Base-by-base conservation (phyloP, 2,329 filamentous ascomycete species). In the Rutstroemia sp. region DNA sequence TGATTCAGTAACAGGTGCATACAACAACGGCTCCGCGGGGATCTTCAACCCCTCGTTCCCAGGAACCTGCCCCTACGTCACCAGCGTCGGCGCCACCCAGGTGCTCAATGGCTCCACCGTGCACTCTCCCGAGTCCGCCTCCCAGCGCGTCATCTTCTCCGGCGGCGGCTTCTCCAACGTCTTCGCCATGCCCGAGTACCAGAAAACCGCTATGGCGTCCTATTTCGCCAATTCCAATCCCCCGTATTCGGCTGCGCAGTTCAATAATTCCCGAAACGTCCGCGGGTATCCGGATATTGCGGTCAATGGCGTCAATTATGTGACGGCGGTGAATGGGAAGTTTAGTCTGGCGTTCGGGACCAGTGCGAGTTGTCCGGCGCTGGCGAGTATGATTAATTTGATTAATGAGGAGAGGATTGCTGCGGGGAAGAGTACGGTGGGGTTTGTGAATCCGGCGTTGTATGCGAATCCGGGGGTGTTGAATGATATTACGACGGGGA, bases 31-130 rank as follows among this genome's bases (percentile, higher is more conserved):
- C 12, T 39, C 16, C 25, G 38, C 48, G 2, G 62, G 60, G 19
- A 65, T 69, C 25, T 65, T 63, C 59, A 64, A 65, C 48, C 77
- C 83, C 1, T 76, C 75, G 1, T 89, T 88, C 70, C 86, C 86
- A 0, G 79, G 77, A 0, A 78, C 78, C 0, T 89, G 86, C 63
- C 85, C 84, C 0, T 88, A 80, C 68, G 78, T 88, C 12, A 88
- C 86, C 1, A 71, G 78, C 3, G 79, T 88, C 1, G 86, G 86
- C 12, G 84, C 81, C 3, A 83, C 82, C 1, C 72, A 76, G 64
- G 69, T 74, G 54, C 70, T 70, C 25, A 70, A 69, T 4, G 70
- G 72, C 2, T 48, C 54, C 1, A 58, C 60, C 12, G 61, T 60
- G 12, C 56, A 56, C 27, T 65, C 64, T 5, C 68, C 73, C 1